A percentile compares a stretch with the other conserved stretches of the same genome.
These are phyloP conservation scores for Penicillium sp. DNA, from an alignment of 2,329 filamentous ascomycete genomes.

Conservation along the genomic window DNA sequence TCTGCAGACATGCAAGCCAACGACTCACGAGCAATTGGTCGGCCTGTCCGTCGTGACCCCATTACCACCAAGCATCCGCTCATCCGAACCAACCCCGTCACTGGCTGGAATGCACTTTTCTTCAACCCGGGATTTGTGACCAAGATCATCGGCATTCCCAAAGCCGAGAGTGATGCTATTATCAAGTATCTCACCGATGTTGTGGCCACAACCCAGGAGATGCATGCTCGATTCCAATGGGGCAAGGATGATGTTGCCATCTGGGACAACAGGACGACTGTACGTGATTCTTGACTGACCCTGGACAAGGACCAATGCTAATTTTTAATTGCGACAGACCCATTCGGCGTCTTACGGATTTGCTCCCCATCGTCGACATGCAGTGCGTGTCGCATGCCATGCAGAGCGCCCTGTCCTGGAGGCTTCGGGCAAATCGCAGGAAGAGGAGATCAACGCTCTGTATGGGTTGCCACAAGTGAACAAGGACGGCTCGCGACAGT, in stretches of 20 bases:
- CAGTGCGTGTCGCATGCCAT: constrained; percentile 49
- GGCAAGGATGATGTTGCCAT: constrained; percentile 63
- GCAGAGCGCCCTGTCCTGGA: constrained; percentile 50
- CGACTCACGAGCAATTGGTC: constrained; percentile 50
- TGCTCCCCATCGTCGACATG: constrained; percentile 56
- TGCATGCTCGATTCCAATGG: constrained; percentile 67
- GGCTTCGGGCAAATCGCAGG: constrained; percentile 50
- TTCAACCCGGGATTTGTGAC: constrained; percentile 59
- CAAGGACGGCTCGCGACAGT: constrained; percentile 55
- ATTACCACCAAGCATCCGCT: constrained; percentile 57
- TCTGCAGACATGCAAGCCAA: constrained; percentile 55
- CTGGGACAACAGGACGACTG: constrained; percentile 63
- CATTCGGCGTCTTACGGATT: constrained; percentile 58
- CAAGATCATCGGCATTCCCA: constrained; percentile 58
- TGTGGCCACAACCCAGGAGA: constrained; percentile 60
- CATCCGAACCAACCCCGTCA: constrained; percentile 59
- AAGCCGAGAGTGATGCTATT: constrained; percentile 54
- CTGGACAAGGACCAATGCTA: constrained; percentile 3
- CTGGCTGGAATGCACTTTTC: constrained; percentile 61
- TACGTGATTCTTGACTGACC: constrained; percentile 31
- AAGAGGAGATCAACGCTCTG: constrained; percentile 51
- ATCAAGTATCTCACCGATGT: constrained; percentile 54
- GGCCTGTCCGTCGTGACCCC: constrained; percentile 52
- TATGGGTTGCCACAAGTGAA: constrained; percentile 52
- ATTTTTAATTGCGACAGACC: constrained; percentile 38